A percentile compares a stretch with the other conserved stretches of the same genome.
These are phyloP conservation scores for Xylaria grammica DNA, from an alignment of 495 filamentous ascomycete genomes.

Conservation along the genomic window DNA sequence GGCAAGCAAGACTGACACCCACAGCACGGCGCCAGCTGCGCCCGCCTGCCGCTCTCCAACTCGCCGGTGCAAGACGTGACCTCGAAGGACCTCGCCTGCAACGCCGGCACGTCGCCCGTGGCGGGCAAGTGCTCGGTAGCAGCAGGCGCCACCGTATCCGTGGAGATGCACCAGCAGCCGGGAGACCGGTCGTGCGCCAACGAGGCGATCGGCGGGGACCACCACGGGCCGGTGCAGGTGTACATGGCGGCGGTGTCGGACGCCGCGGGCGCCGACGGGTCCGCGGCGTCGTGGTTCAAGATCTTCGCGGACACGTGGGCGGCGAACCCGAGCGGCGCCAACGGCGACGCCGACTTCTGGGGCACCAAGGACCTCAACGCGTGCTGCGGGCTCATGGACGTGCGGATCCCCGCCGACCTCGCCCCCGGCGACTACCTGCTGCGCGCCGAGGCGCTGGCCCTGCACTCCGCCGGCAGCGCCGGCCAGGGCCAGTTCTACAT, in stretches of 20 bases:
- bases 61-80: conserved; percentile 50
- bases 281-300: conserved; percentile 55
- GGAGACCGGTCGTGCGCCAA: conserved; percentile 47
- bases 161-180: conserved; percentile 60
- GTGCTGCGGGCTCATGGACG: conserved; percentile 57
- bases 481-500: conserved; percentile 57
- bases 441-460: conserved; percentile 58
- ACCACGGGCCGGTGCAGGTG: conserved; percentile 55
- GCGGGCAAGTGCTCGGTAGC: conserved; percentile 51
- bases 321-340: conserved; percentile 35
- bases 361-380: conserved; percentile 57
- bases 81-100: conserved; percentile 47
- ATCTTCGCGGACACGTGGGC: conserved; percentile 55
- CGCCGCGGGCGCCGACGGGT: conserved; percentile 51
- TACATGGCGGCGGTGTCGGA: conserved; percentile 61
- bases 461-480: conserved; percentile 49
- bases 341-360: conserved; percentile 55
- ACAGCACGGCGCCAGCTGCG: conserved; percentile 44
- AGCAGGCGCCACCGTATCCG: conserved; percentile 53
- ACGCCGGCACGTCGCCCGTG: conserved; percentile 42
- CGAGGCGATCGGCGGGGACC: conserved; percentile 56
- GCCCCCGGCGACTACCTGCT: conserved; percentile 58
- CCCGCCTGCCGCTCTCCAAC: conserved; percentile 50
- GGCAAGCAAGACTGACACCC: conserved; percentile 12
- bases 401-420: conserved; percentile 54